These are phyloP conservation scores for Lipomyces japonicus DNA, from an alignment of 805 yeast genomes.

Conservation along the genomic window DNA sequence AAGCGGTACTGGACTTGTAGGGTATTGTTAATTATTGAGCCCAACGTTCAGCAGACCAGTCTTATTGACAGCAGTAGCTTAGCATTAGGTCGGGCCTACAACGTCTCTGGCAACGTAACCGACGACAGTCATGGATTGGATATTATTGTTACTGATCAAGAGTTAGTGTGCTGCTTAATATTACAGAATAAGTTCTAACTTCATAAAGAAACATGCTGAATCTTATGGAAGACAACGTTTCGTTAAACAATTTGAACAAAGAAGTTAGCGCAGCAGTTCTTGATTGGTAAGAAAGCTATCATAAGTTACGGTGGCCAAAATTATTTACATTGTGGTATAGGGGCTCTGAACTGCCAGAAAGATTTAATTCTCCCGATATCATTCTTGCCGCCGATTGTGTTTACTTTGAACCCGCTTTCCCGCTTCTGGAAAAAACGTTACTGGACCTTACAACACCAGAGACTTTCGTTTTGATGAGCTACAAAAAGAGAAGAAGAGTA, in stretches of 20 bases:
- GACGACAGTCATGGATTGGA: constrained; percentile 33
- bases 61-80: constrained; percentile 16
- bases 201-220: constrained; percentile 41
- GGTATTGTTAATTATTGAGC: constrained; percentile 31
- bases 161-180: constrained; percentile 25
- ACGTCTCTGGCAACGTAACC: constrained; percentile 18
- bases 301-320: too few relatives aligned
- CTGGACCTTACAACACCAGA: constrained; percentile 42
- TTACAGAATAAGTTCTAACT: not conserved
- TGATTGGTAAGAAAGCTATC: constrained; percentile 43
- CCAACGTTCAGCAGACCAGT: not conserved
- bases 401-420: constrained; percentile 53
- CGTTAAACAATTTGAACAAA: constrained; percentile 40
- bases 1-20: constrained; percentile 58
- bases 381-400: constrained; percentile 61
- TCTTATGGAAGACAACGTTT: constrained; percentile 47
- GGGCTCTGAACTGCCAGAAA: constrained; percentile 43
- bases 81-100: constrained; percentile 35
- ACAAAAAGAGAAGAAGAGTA: constrained; percentile 50
- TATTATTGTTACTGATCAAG: constrained; percentile 50
- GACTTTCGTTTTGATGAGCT: constrained; percentile 50
- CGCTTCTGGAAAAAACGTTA: constrained; percentile 48
- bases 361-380: constrained; percentile 42
- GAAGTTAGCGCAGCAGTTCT: constrained; percentile 44
- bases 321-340: too few relatives aligned